A percentile compares a stretch with the other conserved stretches of the same genome.
Evolutionary conservation across 306 rosid genomes (phyloP).

Genomic region (Trifolium repens): DNA sequence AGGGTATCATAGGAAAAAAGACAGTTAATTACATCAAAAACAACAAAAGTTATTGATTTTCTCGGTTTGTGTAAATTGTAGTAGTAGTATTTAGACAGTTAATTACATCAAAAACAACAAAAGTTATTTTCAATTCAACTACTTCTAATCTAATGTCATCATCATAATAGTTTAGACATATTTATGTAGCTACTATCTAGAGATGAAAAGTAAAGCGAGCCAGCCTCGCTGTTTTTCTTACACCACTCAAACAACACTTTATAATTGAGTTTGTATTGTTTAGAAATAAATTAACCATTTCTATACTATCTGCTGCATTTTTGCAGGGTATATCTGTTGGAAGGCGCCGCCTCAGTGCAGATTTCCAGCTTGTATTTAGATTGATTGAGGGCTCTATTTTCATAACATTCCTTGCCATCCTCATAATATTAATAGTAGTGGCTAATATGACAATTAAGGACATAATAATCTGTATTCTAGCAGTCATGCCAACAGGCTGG

Average conservation of each 20-base stretch:
- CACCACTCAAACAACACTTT: neutral
- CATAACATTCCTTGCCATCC: conserved; percentile 59
- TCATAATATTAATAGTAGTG: conserved; percentile 67
- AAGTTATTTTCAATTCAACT: too few relatives aligned
- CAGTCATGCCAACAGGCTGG: conserved; percentile 98
- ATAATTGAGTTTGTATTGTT: neutral
- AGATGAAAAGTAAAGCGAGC: neutral
- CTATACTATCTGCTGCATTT: conserved; percentile 5
- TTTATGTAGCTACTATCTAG: neutral
- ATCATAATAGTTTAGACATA: too few relatives aligned
- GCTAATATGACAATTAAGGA: conserved; percentile 71
- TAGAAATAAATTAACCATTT: conserved; percentile 23
- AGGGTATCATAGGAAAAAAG: too few relatives aligned
- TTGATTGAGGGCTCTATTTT: conserved; percentile 69
- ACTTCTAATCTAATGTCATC: too few relatives aligned
- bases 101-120: too few relatives aligned
- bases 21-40: too few relatives aligned
- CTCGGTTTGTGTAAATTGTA: too few relatives aligned
- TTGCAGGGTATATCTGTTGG: conserved; percentile 81
- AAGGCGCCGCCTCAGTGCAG: conserved; percentile 82
- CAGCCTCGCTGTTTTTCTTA: neutral
- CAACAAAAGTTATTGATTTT: too few relatives aligned
- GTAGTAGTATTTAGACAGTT: too few relatives aligned
- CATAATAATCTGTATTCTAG: conserved; percentile 74
- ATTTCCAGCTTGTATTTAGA: conserved; percentile 83